Base-by-base conservation (phyloP, 2,329 filamentous ascomycete genomes). In the Colletotrichum magnum region DNA sequence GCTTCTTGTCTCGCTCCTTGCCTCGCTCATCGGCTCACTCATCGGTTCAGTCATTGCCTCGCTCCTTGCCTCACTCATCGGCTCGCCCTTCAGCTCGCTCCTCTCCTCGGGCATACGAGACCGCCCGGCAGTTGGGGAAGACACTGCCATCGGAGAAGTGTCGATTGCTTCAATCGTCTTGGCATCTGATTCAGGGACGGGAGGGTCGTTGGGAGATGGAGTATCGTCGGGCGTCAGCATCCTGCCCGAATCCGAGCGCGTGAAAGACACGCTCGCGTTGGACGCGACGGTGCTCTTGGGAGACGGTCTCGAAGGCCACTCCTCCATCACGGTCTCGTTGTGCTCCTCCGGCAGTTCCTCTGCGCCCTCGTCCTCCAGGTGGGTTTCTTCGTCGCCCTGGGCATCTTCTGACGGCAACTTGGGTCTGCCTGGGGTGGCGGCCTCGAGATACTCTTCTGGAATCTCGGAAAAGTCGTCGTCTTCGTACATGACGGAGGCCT, bases 381-480 rank as follows among this genome's bases (percentile, higher is more conserved):
- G 24, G 6, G 32, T 41, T 26, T 61, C 54, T 3, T 16, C 16
- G 3, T 41, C 51, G 18, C 43, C 26, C 5, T 10, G 51, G 2
- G 13, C 36, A 51, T 64, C 57, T 3, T 47, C 62, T 13, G 36
- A 70, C 32, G 26, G 48, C 57, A 62, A 72, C 70, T 68, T 70
- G 54, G 74, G 70, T 16, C 74, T 81, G 32, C 75, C 77, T 1
- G 83, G 86, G 1, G 83, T 87, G 5, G 85, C 87, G 32, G 85
- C 85, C 15, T 80, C 81, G 4, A 89, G 81, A 2, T 88, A 78
- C 4, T 77, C 81, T 16, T 86, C 82, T 0, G 87, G 86, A 16
- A 89, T 87, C 59, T 88, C 86, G 0, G 87, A 89, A 72, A 89
- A 89, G 0, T 86, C 88, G 70, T 89, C 87, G 70, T 89, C 87